Evolutionary conservation across 345 rosid species (phyloP).

Genomic region (Bruguiera gymnorhiza): DNA sequence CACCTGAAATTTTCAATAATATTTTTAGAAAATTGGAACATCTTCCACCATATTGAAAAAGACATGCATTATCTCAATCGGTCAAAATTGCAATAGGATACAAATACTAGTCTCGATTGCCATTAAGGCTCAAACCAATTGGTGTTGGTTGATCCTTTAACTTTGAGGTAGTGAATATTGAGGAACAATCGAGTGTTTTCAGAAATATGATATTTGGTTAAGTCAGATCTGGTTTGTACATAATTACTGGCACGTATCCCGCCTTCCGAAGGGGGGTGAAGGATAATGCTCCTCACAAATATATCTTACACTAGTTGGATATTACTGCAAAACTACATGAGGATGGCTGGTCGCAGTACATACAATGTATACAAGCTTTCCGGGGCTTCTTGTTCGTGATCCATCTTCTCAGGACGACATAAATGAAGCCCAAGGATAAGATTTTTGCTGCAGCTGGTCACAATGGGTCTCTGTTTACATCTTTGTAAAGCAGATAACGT

Average conservation of each 20-base stretch:
- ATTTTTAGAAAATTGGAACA: too few relatives aligned
- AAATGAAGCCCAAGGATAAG: not conserved
- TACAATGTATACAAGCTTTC: constrained; percentile 3
- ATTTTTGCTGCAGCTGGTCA: constrained; percentile 5
- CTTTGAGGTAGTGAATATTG: not conserved
- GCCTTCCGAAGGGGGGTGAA: not conserved
- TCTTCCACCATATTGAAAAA: not conserved
- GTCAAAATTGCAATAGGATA: not conserved
- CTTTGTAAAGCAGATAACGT: constrained; percentile 79
- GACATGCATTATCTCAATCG: not conserved
- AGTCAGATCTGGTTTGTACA: too few relatives aligned
- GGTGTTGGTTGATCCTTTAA: not conserved
- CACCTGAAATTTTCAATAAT: too few relatives aligned
- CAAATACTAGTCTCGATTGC: not conserved
- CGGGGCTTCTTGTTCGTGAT: not conserved
- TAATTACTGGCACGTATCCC: not conserved
- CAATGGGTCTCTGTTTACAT: constrained; percentile 71
- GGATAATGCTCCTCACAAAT: not conserved
- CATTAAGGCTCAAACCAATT: not conserved
- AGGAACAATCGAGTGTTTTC: too few relatives aligned
- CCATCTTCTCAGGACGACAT: not conserved
- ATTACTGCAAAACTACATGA: not conserved
- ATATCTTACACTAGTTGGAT: not conserved
- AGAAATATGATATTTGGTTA: too few relatives aligned
- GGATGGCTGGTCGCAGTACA: not conserved